phyloP scores from a whole-genome alignment of 2,329 filamentous ascomycete species.

The Colletotrichum orbiculare region DNA sequence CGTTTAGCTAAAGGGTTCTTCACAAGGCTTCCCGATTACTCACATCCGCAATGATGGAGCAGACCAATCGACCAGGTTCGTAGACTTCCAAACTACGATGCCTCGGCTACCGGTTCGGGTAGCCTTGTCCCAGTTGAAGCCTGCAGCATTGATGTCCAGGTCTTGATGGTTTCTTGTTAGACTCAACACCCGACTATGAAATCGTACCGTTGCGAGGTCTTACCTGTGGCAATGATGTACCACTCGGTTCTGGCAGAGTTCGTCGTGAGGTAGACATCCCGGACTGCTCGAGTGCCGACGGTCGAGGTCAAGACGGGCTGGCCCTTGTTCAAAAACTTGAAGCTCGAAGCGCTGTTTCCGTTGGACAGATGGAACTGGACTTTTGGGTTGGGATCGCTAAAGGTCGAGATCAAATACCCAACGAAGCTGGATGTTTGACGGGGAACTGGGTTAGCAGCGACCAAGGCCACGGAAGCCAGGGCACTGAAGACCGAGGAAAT shows the following conservation, averaged over 20 bases:
- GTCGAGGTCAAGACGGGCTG: conserved; percentile 46
- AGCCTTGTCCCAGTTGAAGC: conserved; percentile 50
- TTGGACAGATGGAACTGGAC: conserved; percentile 49
- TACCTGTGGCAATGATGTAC: conserved; percentile 50
- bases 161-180: conserved; percentile 39
- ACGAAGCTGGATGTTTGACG: conserved; percentile 39
- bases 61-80: conserved; percentile 50
- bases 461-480: background rate
- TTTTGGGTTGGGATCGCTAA: conserved; percentile 46
- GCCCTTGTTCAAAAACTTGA: conserved; percentile 46
- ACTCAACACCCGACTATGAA: background rate
- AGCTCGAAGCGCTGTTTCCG: conserved; percentile 45
- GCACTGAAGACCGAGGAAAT: conserved; percentile 7
- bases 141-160: conserved; percentile 48
- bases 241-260: conserved; percentile 48
- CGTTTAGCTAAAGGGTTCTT: background rate
- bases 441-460: conserved; percentile 12
- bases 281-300: conserved; percentile 48
- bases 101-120: conserved; percentile 49
- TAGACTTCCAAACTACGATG: conserved; percentile 51
- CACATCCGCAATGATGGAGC: conserved; percentile 39
- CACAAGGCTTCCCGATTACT: background rate
- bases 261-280: conserved; percentile 49
- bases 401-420: conserved; percentile 51
- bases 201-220: background rate